Base-by-base conservation (phyloP, 768 basidiomycete species). In the Calocera cornea region DNA sequence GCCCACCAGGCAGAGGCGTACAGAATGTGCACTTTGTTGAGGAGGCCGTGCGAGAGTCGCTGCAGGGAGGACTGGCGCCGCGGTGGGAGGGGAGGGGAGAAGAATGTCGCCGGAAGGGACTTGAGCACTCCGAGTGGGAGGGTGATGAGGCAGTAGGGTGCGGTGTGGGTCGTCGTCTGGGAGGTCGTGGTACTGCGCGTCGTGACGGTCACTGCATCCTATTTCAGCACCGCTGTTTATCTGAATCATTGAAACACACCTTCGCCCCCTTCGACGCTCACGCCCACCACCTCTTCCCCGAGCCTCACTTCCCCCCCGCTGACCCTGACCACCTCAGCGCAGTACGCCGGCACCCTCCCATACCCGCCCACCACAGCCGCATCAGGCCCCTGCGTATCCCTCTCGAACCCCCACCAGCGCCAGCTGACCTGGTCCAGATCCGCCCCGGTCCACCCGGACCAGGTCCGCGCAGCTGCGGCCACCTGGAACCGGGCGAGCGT, bases 1-100 rank as follows among this genome's bases (percentile, higher is more conserved):
- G 72, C 69, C 75, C 75, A 76, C 75, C 74, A 76, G 7, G 71
- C 64, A 2, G 34, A 12, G 0, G 67, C 44, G 69, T 74, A 75
- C 29, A 65, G 64, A 16, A 76, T 65, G n/a, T 73, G 71, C 38
- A 75, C 41, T 68, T 76, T 76, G 34, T 72, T 72, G 64, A 76
- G 72, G 33, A 68, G 64, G 34, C 75, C 75, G 41, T 71, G 69
- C 14, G 66, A 60, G 33, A 72, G 71, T 3, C 70, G 65, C 27
- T 38, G n/a, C n/a, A 73, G 68, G 22, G 69, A 60, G 17, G 68
- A 44, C 34, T 68, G 33, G 1, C 72, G 71, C 1, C 70, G 64
- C 0, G 54, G 54, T 1, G 70, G 50, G 8, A 76, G 72, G 1
- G 71, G 65, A 1, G 75, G 75, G 11, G 31, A 14, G 68, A 76